phyloP scores from a whole-genome alignment of 805 yeast species.

The Debaryomyces tyrocola region DNA sequence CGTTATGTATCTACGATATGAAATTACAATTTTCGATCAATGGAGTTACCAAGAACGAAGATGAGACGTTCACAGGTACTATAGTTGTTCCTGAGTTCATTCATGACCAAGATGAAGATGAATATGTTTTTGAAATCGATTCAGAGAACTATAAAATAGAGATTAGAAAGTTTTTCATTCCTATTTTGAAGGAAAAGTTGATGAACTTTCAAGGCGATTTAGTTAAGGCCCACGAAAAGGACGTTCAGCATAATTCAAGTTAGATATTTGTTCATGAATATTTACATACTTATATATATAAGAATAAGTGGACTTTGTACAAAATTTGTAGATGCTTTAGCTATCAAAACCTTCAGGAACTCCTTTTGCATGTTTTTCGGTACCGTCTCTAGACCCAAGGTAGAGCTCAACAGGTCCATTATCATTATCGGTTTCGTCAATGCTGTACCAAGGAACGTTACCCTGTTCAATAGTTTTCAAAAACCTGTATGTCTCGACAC shows the following conservation, averaged over 20 bases:
- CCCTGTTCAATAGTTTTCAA: conserved; percentile 52
- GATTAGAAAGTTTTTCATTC: conserved; percentile 51
- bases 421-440: conserved; percentile 52
- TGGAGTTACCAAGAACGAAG: conserved; percentile 39
- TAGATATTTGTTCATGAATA: background rate
- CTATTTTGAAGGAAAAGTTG: conserved; percentile 49
- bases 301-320: background rate
- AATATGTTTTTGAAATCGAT: conserved; percentile 50
- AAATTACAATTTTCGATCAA: conserved; percentile 48
- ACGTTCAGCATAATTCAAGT: conserved; percentile 50
- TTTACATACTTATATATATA: background rate
- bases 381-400: conserved; percentile 49
- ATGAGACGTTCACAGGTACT: conserved; percentile 38
- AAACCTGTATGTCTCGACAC: conserved; percentile 75
- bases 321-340: background rate
- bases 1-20: conserved; percentile 72
- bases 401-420: conserved; percentile 48
- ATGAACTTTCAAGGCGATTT: conserved; percentile 63
- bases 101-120: conserved; percentile 75
- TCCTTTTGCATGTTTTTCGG: conserved; percentile 71
- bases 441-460: conserved; percentile 50
- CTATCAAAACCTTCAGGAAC: conserved; percentile 81
- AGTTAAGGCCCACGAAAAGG: conserved; percentile 59
- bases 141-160: conserved; percentile 38
- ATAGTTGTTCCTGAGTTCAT: conserved; percentile 64